Evolutionary conservation across 1,284 basidiomycete genomes (phyloP).

Genomic region (Rhodotorula sp.): DNA sequence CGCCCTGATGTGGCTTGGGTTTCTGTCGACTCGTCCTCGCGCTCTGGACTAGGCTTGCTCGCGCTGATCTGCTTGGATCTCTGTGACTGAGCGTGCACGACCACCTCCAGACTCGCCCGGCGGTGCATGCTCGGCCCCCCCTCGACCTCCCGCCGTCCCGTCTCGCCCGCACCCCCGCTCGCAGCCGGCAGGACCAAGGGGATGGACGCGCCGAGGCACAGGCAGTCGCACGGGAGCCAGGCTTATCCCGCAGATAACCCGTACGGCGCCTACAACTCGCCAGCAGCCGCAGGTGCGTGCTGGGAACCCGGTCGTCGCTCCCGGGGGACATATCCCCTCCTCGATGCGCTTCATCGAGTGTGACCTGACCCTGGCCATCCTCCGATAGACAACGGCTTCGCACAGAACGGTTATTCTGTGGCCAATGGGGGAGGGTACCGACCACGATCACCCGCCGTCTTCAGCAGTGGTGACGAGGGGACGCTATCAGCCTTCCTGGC

Average conservation of each 20-base stretch:
- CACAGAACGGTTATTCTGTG: background rate
- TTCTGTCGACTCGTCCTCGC: too few relatives aligned
- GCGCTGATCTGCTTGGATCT: background rate
- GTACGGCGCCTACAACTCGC: background rate
- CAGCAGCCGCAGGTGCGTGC: constrained; percentile 2
- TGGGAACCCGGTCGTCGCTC: background rate
- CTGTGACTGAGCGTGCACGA: background rate
- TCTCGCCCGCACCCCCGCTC: background rate
- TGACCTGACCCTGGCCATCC: too few relatives aligned
- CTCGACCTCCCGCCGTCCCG: background rate
- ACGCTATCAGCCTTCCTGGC: constrained; percentile 13
- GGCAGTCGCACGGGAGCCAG: background rate
- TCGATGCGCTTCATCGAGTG: background rate
- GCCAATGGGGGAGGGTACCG: background rate
- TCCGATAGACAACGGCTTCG: constrained; percentile 11
- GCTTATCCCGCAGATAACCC: background rate
- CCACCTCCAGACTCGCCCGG: background rate
- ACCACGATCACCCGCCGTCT: constrained; percentile 4
- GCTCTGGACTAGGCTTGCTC: too few relatives aligned
- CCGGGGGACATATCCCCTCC: background rate
- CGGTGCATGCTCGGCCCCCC: background rate
- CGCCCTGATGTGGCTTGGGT: background rate
- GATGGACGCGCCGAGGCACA: constrained; percentile 1
- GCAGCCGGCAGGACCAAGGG: background rate
- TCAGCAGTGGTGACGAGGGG: constrained; percentile 1